Evolutionary conservation across 306 rosid species (phyloP), one percentile per base, ranked within the genome.

Genomic region (Coriaria nepalensis): DNA sequence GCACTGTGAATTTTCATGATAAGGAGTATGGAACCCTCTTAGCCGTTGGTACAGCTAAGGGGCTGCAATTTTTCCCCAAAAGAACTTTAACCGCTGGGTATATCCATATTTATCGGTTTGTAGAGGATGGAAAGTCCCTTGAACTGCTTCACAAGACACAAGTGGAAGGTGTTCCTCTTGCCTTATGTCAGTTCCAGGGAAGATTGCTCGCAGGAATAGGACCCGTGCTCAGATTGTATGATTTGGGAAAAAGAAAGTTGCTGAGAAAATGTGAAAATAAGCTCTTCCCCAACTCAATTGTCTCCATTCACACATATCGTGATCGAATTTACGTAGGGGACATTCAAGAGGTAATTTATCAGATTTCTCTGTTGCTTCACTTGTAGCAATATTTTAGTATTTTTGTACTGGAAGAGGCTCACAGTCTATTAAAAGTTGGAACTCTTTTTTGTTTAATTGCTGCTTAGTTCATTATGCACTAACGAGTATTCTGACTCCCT

Each of bases 11-110:
- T 68, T 92, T 92, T 66, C 94, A 82, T 50, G 96, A 92, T 65
- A 92, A 85, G 74, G 98, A 90, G 58, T 77, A 81, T 15, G 98
- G 98, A 44, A 77, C 93, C 5, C 94, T 92, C 65, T 69, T 92
- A 64, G 98, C 95, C 8, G 94, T 90, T 71, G 98, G 98, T 53
- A 85, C 98, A 0, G 83, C 96, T 35, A 92, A 85, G 72, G 98
- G 98, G 43, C 78, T 92, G 65, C 85, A 82, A 59, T 92, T 79
- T 75, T 77, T 65, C 48, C 96, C 98, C 33, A 92, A 73, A 71
- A 72, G 49, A 71, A 79, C 68, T 71, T 55, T 67, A 48, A 42
- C 63, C 53, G 83, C 83, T 8, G 98, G 96, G 34, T 92, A 62
- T 67, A 92, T 92, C 64, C 98, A 85, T 55, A 82, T 92, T 35